Percentiles rank a stretch among this genome's conserved stretches.
phyloP scores from a whole-genome alignment of 257 asterid genomes.

The Lycium barbarum region DNA sequence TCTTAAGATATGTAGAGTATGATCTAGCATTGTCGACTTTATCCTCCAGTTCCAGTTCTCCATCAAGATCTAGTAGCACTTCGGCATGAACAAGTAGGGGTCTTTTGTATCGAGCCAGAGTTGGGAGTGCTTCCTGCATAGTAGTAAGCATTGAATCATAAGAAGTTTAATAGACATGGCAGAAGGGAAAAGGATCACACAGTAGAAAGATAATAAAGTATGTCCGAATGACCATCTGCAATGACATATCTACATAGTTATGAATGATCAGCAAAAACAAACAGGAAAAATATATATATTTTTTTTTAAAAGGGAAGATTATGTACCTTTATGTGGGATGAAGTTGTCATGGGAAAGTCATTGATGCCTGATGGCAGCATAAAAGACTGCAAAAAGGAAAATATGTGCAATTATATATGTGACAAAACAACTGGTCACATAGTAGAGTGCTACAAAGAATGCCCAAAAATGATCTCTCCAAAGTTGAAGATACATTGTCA shows the following conservation, averaged over 20 bases:
- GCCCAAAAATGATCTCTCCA: not conserved
- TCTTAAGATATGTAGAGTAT: conserved; percentile 82
- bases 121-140: conserved; percentile 74
- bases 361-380: conserved; percentile 98
- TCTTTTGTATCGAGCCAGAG: conserved; percentile 78
- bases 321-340: conserved; percentile 85
- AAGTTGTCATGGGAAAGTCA: conserved; percentile 94
- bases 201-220: not conserved
- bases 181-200: not conserved
- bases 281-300: not conserved
- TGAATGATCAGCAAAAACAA: conserved; percentile 16
- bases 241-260: not conserved
- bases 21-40: conserved; percentile 60
- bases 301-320: not conserved
- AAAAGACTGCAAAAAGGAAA: conserved; percentile 66
- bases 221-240: not conserved
- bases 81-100: conserved; percentile 97
- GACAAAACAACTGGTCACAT: not conserved
- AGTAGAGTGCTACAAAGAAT: not conserved
- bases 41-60: conserved; percentile 38
- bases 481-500: not conserved
- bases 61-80: conserved; percentile 57
- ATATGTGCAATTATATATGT: not conserved
- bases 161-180: not conserved
- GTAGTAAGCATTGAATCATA: not conserved